Evolutionary conservation across 192 early-diverging fungal species (phyloP).

Genomic region (Glomus cerebriforme): DNA sequence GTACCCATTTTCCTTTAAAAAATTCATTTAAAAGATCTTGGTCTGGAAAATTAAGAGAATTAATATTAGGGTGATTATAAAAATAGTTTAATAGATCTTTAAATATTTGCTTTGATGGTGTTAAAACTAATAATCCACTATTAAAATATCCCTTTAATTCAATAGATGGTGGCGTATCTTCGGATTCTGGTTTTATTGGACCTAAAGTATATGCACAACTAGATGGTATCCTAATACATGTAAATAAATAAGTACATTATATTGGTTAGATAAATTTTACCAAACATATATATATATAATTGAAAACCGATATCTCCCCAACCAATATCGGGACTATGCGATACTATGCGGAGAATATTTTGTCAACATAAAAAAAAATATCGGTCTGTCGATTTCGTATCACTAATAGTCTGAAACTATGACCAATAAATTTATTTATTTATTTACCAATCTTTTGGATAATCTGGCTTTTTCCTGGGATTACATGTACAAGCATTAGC

Average conservation of each 20-base stretch:
- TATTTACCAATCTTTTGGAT: slow-evolving; percentile 48
- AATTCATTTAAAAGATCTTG: slow-evolving; percentile 56
- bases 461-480: slow-evolving; percentile 38
- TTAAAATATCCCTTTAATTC: slow-evolving; percentile 48
- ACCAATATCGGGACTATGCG: too few species aligned
- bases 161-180: neutral
- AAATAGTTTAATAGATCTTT: slow-evolving; percentile 35
- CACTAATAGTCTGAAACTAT: too few species aligned
- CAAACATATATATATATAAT: too few species aligned
- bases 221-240: slow-evolving; percentile 34
- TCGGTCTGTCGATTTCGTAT: too few species aligned
- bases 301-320: too few species aligned
- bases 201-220: slow-evolving; percentile 44
- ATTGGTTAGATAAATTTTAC: neutral
- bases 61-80: slow-evolving; percentile 18
- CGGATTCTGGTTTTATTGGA: slow-evolving; percentile 23
- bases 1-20: slow-evolving; percentile 43
- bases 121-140: slow-evolving; percentile 49
- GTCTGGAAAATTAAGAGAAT: slow-evolving; percentile 46
- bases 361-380: too few species aligned
- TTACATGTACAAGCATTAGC: slow-evolving; percentile 54
- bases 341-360: too few species aligned
- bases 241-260: slow-evolving; percentile 9
- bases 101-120: slow-evolving; percentile 36
- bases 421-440: too few species aligned